phyloP scores from a whole-genome alignment of 805 yeast genomes.

The Suhomyces sp. region DNA sequence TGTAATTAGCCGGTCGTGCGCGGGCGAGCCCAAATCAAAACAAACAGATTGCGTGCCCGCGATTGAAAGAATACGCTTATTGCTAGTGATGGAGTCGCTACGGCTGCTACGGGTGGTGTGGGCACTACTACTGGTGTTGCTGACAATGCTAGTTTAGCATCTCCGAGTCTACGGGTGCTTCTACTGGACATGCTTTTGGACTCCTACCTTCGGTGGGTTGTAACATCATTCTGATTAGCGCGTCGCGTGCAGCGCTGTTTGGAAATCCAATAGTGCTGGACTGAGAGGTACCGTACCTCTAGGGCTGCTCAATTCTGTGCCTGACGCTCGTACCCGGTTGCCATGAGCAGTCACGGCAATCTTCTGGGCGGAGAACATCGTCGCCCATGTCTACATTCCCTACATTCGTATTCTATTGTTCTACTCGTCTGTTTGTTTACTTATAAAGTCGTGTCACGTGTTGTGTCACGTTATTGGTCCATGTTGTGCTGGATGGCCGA shows the following conservation, averaged over 20 bases:
- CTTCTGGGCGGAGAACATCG: background rate
- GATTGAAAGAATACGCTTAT: background rate
- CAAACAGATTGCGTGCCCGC: background rate
- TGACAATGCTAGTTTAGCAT: background rate
- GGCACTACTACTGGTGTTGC: background rate
- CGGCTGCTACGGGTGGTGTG: background rate
- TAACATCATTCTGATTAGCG: background rate
- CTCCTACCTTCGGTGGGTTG: background rate
- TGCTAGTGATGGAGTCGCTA: background rate
- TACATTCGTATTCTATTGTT: background rate
- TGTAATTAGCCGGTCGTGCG: background rate
- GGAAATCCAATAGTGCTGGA: background rate
- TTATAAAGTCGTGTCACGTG: too few species aligned
- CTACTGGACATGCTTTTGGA: background rate
- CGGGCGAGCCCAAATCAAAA: background rate
- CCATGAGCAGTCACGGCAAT: background rate
- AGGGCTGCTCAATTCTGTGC: background rate
- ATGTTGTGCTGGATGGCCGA: constrained; percentile 43
- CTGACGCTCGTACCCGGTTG: background rate
- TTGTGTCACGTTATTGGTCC: constrained; percentile 5
- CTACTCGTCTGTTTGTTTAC: background rate
- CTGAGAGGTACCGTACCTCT: background rate
- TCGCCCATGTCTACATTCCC: background rate
- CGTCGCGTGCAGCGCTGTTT: background rate
- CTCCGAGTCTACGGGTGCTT: background rate